Evolutionary conservation across 2,329 filamentous ascomycete genomes (phyloP), one percentile per base, ranked within the genome.

Genomic region (Pestalotiopsis sp.): DNA sequence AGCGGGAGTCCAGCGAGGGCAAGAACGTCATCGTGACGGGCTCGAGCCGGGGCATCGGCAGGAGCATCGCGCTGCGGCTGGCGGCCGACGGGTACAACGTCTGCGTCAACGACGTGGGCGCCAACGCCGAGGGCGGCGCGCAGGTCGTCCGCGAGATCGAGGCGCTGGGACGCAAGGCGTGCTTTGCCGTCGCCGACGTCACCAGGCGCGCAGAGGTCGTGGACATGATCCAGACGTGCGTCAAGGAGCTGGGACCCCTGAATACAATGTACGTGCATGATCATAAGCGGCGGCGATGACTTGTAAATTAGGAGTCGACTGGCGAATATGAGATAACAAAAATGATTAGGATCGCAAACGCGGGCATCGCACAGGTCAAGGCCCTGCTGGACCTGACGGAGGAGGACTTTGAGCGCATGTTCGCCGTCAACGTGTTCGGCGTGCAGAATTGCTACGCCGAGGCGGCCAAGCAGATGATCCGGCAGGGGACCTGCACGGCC

Each of bases 71-170:
- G 20, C 79, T 90, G 7, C 87, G 90, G 2, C 83, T 92, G 17
- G 90, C 90, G 5, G 79, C 82, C 25, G 90, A 92, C 70, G 90
- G 90, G 66, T 92, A 92, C 79, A 83, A 89, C 71, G 81, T 93
- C 64, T 90, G 88, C 74, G 81, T 92, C 71, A 92, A 91, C 75
- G 90, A 92, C 71, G 80, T 92, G 17, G 71, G 81, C 36, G 81
- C 84, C 14, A 88, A 90, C 71, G 78, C 84, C 64, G 72, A 82
- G 3, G 84, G 80, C 1, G 86, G 87, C 69, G 84, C 90, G 65
- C 82, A 85, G 25, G 81, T 85, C 0, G 86, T 84, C 11, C 78
- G 83, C 23, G 83, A 90, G 71, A 88, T 91, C 66, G 77, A 84
- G 67, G 69, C 75, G 3, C 78, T 86, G 11, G 88, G 86, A 1